Evolutionary conservation across 75 land plant genomes (phyloP), one percentile per base, ranked within the genome.

Genomic region (Isoetes taiwanensis): DNA sequence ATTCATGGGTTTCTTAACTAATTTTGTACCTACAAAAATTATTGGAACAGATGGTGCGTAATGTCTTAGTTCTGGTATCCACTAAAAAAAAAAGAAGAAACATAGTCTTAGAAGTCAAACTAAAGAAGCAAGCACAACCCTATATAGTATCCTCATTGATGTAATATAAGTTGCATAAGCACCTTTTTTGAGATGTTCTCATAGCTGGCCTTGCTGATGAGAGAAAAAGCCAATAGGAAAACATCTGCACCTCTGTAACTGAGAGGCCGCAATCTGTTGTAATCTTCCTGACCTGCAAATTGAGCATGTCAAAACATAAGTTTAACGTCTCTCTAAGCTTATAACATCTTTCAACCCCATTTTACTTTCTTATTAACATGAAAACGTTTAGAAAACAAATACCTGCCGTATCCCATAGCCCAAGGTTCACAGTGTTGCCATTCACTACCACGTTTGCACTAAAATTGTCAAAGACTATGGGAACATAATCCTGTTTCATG

Each of bases 1-100:
- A n/a, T n/a, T n/a, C n/a, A n/a, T n/a, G n/a, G n/a, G n/a, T n/a
- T n/a, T n/a, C 37, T 42, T 26, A 80, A 78, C 83, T 42, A 76
- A 66, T 62, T 80, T 80, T 28, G 83, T 80, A 20, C 83, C 83
- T 61, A 80, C 83, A 65, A 80, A 79, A 56, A 80, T 67, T 32
- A 80, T 75, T n/a, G 83, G 83, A 8, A 80, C 83, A 37, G 71
- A 75, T 30, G 83, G 83, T 10, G 83, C 83, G 56, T 76, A 80
- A 52, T 80, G 83, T 64, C 65, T 72, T 70, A 80, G 61, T 55
- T 80, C 83, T 23, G 83, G 83, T 62, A 80, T 72, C 83, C 83
- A 80, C 83, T 80, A 66, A 19, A 59, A 16, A 16, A 23, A 46
- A 10, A 4, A 54, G 19, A 31, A 41, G 6, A 33, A 32, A 29